Evolutionary conservation across 805 yeast species (phyloP).

Genomic region (Cyberlindnera maritima): DNA sequence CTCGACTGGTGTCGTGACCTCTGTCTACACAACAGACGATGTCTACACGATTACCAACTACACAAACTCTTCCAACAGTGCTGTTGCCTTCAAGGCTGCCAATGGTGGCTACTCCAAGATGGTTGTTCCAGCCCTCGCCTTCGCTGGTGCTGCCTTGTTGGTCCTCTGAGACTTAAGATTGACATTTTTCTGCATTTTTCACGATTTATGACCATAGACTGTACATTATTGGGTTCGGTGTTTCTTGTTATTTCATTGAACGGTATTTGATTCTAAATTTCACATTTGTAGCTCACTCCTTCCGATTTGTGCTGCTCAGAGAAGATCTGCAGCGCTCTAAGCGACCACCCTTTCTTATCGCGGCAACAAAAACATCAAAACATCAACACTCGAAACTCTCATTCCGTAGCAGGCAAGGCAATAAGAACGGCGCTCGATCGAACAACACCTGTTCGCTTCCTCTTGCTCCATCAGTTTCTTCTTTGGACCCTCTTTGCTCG

Average conservation of each 20-base stretch:
- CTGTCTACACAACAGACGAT: conserved; percentile 15
- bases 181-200: neutral
- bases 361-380: neutral
- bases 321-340: no score
- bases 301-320: neutral
- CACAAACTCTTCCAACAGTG: conserved; percentile 16
- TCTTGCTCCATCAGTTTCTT: neutral
- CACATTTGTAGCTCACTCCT: neutral
- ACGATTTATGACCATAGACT: conserved; percentile 7
- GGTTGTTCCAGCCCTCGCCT: conserved; percentile 12
- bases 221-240: neutral
- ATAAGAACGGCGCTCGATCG: no score
- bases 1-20: conserved; percentile 16
- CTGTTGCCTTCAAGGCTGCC: conserved; percentile 7
- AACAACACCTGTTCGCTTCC: neutral
- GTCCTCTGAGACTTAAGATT: conserved; percentile 1
- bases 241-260: neutral
- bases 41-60: conserved; percentile 15
- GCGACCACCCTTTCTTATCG: neutral
- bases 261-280: neutral
- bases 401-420: neutral
- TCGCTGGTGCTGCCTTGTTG: conserved; percentile 17
- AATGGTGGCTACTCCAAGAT: conserved; percentile 5
- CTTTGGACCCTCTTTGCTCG: neutral
- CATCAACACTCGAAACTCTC: no score